Percentiles rank a stretch among this genome's conserved stretches.
These are phyloP conservation scores for Aegilops sharonensis DNA, from an alignment of 176 grass and related monocot species.

Conservation along the genomic window DNA sequence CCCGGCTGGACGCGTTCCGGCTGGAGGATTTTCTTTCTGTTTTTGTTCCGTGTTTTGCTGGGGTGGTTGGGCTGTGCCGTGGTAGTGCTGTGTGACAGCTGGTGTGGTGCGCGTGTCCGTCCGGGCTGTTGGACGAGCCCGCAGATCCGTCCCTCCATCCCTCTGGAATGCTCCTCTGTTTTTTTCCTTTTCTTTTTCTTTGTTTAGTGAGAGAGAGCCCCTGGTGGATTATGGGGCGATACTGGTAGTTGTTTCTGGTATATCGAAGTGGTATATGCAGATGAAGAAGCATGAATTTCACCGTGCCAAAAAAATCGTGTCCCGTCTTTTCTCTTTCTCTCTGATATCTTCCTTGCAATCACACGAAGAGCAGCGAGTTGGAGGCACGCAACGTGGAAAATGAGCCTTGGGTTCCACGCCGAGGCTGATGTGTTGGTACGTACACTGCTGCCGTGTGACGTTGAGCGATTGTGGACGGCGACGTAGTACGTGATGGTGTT, in stretches of 20 bases:
- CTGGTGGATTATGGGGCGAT: not conserved
- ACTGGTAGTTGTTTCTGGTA: constrained; percentile 29
- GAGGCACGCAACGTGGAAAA: too few relatives aligned
- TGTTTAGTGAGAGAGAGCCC: not conserved
- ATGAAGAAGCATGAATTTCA: not conserved
- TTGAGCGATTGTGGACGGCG: too few relatives aligned
- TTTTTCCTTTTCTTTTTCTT: not conserved
- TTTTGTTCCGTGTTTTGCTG: not conserved
- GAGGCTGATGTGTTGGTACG: too few relatives aligned
- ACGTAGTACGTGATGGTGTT: too few relatives aligned
- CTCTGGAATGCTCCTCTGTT: not conserved
- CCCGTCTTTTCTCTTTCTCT: too few relatives aligned
- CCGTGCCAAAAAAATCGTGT: too few relatives aligned
- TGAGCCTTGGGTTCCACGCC: too few relatives aligned
- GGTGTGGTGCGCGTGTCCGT: not conserved
- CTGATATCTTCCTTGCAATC: too few relatives aligned
- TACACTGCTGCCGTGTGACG: too few relatives aligned
- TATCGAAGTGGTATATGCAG: constrained; percentile 59
- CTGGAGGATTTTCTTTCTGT: not conserved
- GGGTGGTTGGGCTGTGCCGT: not conserved
- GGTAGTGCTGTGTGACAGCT: not conserved
- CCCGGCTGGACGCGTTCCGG: not conserved
- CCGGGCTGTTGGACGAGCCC: not conserved
- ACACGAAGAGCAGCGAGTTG: too few relatives aligned
- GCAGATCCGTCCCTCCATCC: not conserved